Evolutionary conservation across 352 stramenopile genomes (phyloP).

Genomic region (Phytophthora kernoviae): DNA sequence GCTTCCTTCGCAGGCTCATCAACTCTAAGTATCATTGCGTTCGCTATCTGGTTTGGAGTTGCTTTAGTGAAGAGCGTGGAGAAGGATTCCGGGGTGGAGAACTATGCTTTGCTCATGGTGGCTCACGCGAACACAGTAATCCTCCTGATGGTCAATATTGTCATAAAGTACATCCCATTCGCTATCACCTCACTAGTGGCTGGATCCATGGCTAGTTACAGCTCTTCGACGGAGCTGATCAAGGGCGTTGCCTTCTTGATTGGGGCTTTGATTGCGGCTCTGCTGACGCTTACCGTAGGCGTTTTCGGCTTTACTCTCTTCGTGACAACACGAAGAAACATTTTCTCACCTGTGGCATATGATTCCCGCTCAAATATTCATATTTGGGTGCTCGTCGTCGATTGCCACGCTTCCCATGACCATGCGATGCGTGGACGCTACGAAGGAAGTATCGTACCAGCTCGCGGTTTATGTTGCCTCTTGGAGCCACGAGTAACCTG

Average conservation of each 20-base stretch:
- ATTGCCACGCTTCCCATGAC: constrained; percentile 82
- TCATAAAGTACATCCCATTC: constrained; percentile 69
- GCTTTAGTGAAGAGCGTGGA: constrained; percentile 68
- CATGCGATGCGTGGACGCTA: constrained; percentile 73
- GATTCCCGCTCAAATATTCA: constrained; percentile 76
- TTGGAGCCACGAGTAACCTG: constrained; percentile 74
- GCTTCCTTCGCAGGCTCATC: constrained; percentile 55
- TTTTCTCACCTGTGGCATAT: constrained; percentile 74
- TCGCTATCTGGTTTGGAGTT: constrained; percentile 70
- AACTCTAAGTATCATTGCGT: constrained; percentile 78
- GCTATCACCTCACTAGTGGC: constrained; percentile 79
- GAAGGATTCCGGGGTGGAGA: constrained; percentile 49
- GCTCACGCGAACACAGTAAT: constrained; percentile 68
- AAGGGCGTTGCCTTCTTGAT: constrained; percentile 60
- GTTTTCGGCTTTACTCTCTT: constrained; percentile 61
- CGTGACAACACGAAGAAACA: constrained; percentile 58
- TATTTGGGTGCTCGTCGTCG: constrained; percentile 79
- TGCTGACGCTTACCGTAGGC: constrained; percentile 54
- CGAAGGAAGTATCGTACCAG: constrained; percentile 62
- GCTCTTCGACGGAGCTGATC: constrained; percentile 44
- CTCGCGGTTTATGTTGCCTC: constrained; percentile 66
- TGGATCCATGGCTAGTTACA: constrained; percentile 63
- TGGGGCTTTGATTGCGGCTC: constrained; percentile 45
- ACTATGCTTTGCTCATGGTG: constrained; percentile 74
- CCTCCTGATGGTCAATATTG: constrained; percentile 73